Base-by-base conservation (phyloP, 2,329 filamentous ascomycete genomes). In the Sphaerulina vaccinii region DNA sequence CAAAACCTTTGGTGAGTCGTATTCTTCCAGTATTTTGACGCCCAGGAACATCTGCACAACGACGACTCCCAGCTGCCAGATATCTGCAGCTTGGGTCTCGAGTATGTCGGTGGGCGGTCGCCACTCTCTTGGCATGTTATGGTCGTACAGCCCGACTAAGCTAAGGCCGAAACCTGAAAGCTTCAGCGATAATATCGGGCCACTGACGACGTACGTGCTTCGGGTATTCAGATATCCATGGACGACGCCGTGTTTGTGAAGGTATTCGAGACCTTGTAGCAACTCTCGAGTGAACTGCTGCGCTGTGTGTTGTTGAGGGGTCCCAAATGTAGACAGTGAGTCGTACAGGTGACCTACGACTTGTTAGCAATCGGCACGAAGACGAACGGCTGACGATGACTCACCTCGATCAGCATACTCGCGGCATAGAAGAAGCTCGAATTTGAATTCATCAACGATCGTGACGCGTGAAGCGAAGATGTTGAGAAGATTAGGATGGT, bases 21-120 rank as follows among this genome's bases (percentile, higher is more conserved):
- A 92, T 52, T 85, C 87, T 53, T 86, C 79, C 15, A 87, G 77
- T 5, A 90, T 81, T 59, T 90, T 83, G 27, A 90, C 77, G 2
- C 93, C 93, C 68, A 96, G 92, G 3, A 93, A 81, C 90, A 97
- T 96, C 68, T 99, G 92, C 33, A 96, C 71, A 62, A 96, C 88
- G 4, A 96, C 81, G 23, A 96, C 83, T 3, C 93, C 93, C 63
- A 99, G 84, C 60, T 96, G 88, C 93, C 93, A 99, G 7, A 97
- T 82, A 68, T 97, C 93, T 0, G 90, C 89, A 68, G 96, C 86
- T 68, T 86, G 52, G 5, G 38, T 27, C 11, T 61, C 38, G 19
- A 49, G 55, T 5, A 47, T 23, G 1, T 33, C 37, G 1, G 54
- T 44, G 4, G 56, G 48, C 10, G 47, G 51, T 5, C 49, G 47